Evolutionary conservation across 371 early-diverging fungal species (phyloP), one percentile per base, ranked within the genome.

Genomic region (Mortierella sp.): DNA sequence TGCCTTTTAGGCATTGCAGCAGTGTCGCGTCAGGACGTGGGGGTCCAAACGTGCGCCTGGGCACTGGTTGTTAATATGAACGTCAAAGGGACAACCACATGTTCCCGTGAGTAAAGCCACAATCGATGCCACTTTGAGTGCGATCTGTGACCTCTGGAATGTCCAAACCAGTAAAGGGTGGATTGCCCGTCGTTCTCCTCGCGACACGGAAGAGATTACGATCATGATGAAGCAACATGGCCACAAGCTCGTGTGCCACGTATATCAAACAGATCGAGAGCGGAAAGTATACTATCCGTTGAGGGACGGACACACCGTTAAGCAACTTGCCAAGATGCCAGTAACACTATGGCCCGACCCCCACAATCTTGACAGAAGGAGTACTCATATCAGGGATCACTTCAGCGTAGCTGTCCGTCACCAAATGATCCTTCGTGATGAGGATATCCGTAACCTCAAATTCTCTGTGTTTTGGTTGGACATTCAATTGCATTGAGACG

Each of bases 361-460:
- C n/a, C n/a, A n/a, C n/a, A n/a, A n/a, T n/a, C n/a, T n/a, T n/a
- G n/a, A n/a, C n/a, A n/a, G n/a, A n/a, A n/a, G n/a, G n/a, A n/a
- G n/a, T n/a, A n/a, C n/a, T n/a, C n/a, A n/a, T n/a, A n/a, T n/a
- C n/a, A n/a, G n/a, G n/a, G n/a, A 55, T 55, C 55, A 55, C 55
- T 55, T 55, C 6, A 2, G 24, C 20, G 20, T 55, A 20, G 8
- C 55, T 16, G 20, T 55, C 20, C 55, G 28, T 24, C 55, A 55
- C 20, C 3, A 55, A 6, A 55, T 55, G 55, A 55, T 55, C 11
- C 55, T 55, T 55, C 55, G 55, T 24, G 55, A 55, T 55, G 55
- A 24, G n/a, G n/a, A n/a, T n/a, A n/a, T n/a, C n/a, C n/a, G n/a
- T n/a, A n/a, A 12, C 55, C 55, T 55, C 20, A 9, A 20, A 28